Base-by-base conservation (phyloP, 495 filamentous ascomycete species). In the Thozetella sp. region DNA sequence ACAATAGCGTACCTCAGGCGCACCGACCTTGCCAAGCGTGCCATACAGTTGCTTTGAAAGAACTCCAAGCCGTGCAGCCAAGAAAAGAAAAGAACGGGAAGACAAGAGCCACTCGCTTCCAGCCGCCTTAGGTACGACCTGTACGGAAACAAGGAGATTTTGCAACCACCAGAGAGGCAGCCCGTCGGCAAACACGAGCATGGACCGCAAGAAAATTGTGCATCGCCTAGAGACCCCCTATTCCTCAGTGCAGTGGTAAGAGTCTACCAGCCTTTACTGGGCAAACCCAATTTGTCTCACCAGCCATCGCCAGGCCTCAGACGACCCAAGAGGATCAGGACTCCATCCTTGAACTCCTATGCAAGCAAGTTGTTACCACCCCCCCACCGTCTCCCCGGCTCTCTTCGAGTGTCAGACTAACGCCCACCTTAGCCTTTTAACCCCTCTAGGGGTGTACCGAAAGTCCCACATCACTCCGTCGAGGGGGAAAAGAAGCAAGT, bases 361-460 rank as follows among this genome's bases (percentile, higher is more conserved):
- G 82, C 77, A 72, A 64, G 83, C 85, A 73, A 61, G 78, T 68
- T 15, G 40, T n/a, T 19, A 20, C n/a, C 10, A 19, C 19, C 19
- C 51, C 53, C 17, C 48, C 24, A 30, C 15, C 3, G 40, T 2
- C 24, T 51, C n/a, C 40, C 15, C 0, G 24, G 22, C 12, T 19
- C 27, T 50, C 43, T 20, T 30, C 23, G 26, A 15, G 53, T 57
- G 24, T 54, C n/a, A 22, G 30, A 22, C 58, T 56, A 57, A 63
- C 57, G 1, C 60, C 17, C 46, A 19, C 15, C 3, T 13, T 52
- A 89, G 86, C 58, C 69, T 89, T 30, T 69, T 90, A 10, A 66
- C 71, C 9, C 86, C 87, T 22, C 69, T 89, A 19, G 86, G 86
- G 17, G 61, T 74, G 45, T 73, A 88, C 62, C 80, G 85, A 12